phyloP scores from a whole-genome alignment of 208 protist species.

The Acanthamoeba healyi region DNA sequence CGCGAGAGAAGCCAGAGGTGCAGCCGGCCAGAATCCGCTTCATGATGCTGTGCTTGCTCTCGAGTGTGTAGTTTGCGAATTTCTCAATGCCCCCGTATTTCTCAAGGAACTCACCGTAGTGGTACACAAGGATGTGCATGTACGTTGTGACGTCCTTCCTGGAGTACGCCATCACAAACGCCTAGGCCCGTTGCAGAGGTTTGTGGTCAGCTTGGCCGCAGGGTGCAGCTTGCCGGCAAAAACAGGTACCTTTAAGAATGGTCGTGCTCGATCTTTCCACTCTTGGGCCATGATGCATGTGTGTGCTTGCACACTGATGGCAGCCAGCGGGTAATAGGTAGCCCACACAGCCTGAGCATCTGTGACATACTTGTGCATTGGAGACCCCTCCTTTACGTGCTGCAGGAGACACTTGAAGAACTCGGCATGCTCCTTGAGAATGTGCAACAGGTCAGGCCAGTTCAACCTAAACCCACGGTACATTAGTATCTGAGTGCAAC shows the following conservation, averaged over 20 bases:
- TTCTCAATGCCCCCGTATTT: constrained; percentile 27
- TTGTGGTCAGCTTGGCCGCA: no score
- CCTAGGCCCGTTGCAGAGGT: no score
- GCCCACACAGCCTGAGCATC: constrained; percentile 29
- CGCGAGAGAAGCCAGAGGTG: constrained; percentile 27
- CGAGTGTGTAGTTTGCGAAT: constrained; percentile 34
- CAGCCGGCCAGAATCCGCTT: constrained; percentile 17
- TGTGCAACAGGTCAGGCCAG: background rate
- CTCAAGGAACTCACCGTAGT: constrained; percentile 3
- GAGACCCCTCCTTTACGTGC: background rate
- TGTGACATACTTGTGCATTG: background rate
- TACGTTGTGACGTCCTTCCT: no score
- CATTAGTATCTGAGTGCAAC: background rate
- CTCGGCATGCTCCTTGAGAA: background rate
- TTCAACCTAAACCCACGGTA: no score
- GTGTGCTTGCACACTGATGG: background rate
- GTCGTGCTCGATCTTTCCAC: no score
- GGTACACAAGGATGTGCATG: constrained; percentile 55
- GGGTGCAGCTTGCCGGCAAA: no score
- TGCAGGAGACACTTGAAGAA: background rate
- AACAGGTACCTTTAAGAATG: no score
- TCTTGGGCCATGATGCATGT: background rate
- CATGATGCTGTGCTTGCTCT: constrained; percentile 52
- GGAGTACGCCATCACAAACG: no score
- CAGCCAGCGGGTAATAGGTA: background rate